Evolutionary conservation across 306 rosid species (phyloP), one percentile per base, ranked within the genome.

Genomic region (Fragaria vesca): DNA sequence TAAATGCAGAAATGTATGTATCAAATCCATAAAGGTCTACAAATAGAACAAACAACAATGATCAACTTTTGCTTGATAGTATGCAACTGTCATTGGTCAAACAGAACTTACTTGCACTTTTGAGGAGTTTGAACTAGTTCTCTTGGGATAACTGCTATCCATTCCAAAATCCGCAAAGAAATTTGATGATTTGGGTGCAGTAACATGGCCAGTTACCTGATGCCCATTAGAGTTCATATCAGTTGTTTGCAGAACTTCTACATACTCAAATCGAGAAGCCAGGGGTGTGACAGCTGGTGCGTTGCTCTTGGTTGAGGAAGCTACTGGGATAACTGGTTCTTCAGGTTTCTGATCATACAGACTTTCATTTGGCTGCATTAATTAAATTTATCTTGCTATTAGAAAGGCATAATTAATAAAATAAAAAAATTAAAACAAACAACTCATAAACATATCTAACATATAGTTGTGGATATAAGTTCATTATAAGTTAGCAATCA

Each of bases 311-410:
- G 86, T 71, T 61, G 93, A 66, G 42, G 91, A 74, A 72, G 90
- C 48, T 73, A 88, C 91, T 0, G 89, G 97, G 54, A 81, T 79
- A 78, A 83, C 90, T 12, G 87, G 84, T 81, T 89, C 97, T 87
- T 96, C 97, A 3, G 99, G 99, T 83, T 93, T 87, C 91, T 93
- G 99, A 67, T 91, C 98, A 76, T 96, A 96, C 58, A 96, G 88
- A 83, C 87, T 87, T 78, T 87, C 98, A 84, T 81, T 93, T 57
- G 97, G 79, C 99, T 96, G 86, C 91, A 85, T 82, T 77, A 71
- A 50, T 82, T 28, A 62, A 73, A 72, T 66, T 81, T 63, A 75
- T 60, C 20, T 80, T 74, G 58, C 79, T 82, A 72, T 15, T 52
- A 76, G 26, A 74, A 46, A 74, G 28, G 36, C 40, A 78, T 28